These are phyloP conservation scores for Wickerhamomyces sydowiorum DNA, from an alignment of 805 yeast genomes.

Conservation along the genomic window DNA sequence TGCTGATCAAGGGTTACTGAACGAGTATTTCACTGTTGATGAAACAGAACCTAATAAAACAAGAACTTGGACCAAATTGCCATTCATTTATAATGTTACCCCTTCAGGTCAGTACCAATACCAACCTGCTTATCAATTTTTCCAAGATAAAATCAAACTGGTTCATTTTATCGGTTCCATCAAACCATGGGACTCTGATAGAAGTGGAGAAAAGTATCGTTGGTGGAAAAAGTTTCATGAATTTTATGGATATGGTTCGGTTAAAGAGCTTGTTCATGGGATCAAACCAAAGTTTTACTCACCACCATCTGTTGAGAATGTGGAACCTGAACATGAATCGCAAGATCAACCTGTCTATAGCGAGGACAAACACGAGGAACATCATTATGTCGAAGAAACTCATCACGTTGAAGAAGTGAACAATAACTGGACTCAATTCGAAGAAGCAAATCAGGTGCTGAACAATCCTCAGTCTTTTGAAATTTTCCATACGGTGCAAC, in stretches of 20 bases:
- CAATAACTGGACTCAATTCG: background rate
- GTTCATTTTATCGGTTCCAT: constrained; percentile 63
- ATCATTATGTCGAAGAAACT: constrained; percentile 1
- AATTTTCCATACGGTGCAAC: constrained; percentile 13
- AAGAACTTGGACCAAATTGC: constrained; percentile 59
- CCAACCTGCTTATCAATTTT: constrained; percentile 61
- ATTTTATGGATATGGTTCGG: constrained; percentile 13
- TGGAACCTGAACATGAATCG: background rate
- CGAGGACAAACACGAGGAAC: background rate
- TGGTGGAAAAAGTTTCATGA: constrained; percentile 22
- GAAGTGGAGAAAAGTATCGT: constrained; percentile 10
- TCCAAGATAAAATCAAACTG: constrained; percentile 36
- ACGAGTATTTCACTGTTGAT: constrained; percentile 48
- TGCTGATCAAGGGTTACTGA: constrained; percentile 83
- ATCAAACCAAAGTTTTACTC: constrained; percentile 16
- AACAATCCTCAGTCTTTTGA: constrained; percentile 18
- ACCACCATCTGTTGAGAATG: no score
- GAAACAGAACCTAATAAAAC: constrained; percentile 7
- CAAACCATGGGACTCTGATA: constrained; percentile 47
- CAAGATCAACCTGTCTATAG: background rate
- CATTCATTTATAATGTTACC: constrained; percentile 84
- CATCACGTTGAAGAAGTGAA: background rate
- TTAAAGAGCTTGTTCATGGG: constrained; percentile 17
- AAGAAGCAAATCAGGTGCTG: constrained; percentile 7
- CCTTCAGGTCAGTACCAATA: constrained; percentile 63